phyloP scores from a whole-genome alignment of 1,139 yeast species.

The Yamadazyma kanchanaburiensis region DNA sequence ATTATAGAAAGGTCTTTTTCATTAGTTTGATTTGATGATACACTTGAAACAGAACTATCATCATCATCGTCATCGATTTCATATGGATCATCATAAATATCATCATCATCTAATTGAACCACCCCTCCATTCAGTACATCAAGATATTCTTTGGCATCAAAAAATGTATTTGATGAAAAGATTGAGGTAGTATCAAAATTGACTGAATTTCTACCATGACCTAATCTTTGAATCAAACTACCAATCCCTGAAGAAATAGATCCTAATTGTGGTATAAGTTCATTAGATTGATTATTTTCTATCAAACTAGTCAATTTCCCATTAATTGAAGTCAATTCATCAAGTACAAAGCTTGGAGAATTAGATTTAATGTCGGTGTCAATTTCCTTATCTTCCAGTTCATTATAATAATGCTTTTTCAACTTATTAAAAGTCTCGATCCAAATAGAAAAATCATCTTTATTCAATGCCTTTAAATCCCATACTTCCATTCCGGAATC shows the following conservation, averaged over 20 bases:
- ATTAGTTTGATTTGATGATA: constrained; percentile 2
- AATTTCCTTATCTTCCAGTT: constrained; percentile 6
- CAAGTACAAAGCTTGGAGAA: constrained; percentile 3
- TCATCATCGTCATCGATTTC: constrained; percentile 9
- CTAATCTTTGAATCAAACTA: constrained; percentile 15
- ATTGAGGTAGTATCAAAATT: constrained; percentile 25
- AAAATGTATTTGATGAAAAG: constrained; percentile 46
- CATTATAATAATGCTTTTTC: constrained; percentile 20
- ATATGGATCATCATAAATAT: constrained; percentile 10
- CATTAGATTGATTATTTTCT: constrained; percentile 3
- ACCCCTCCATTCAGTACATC: constrained; percentile 38
- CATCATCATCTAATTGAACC: constrained; percentile 26
- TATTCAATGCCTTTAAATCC: constrained; percentile 71
- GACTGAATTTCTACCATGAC: constrained; percentile 6
- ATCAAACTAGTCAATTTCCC: constrained; percentile 20
- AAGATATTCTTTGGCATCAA: constrained; percentile 61
- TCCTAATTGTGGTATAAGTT: constrained; percentile 5
- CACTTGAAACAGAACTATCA: constrained; percentile 7
- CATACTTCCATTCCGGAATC: constrained; percentile 97
- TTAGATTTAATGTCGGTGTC: constrained; percentile 1
- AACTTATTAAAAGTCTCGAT: constrained; percentile 66
- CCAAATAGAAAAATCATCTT: constrained; percentile 76
- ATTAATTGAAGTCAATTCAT: constrained; percentile 17
- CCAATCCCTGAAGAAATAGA: constrained; percentile 18
- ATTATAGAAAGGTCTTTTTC: constrained; percentile 10